Percentiles rank a stretch among this genome's conserved stretches.
Conservation (phyloP, 441 rosid genomes). For the Adansonia gregorii region DNA sequence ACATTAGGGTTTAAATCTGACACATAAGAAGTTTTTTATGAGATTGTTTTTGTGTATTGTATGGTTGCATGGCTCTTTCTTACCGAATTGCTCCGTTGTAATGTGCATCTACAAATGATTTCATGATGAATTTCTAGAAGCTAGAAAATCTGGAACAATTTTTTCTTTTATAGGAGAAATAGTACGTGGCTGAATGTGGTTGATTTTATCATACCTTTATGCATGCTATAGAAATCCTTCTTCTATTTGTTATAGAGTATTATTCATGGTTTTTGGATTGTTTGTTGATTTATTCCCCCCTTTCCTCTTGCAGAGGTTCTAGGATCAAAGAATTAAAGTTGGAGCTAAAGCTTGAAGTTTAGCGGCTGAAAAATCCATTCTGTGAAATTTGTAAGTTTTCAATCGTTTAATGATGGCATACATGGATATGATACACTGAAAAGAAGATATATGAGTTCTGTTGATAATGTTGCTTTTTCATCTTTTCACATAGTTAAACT, state of each 20-base stretch:
- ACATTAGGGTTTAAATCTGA: not conserved
- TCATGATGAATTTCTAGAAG: not conserved
- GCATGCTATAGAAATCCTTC: not conserved
- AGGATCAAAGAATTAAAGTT: not conserved
- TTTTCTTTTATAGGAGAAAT: not conserved
- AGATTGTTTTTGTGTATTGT: not conserved
- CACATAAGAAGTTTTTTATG: not conserved
- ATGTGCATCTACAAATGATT: not conserved
- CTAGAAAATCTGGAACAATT: not conserved
- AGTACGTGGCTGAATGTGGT: not conserved
- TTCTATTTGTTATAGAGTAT: not conserved
- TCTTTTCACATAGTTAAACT: slow-evolving; percentile 17
- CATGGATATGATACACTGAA: not conserved
- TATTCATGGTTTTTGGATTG: not conserved
- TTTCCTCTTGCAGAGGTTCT: slow-evolving; percentile 25
- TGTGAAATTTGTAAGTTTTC: not conserved
- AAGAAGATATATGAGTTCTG: slow-evolving; percentile 20
- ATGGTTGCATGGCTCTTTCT: not conserved
- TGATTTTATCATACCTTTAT: not conserved
- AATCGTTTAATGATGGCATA: not conserved
- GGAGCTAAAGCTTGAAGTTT: slow-evolving; percentile 23
- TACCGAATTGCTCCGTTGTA: not conserved
- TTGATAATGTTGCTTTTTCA: slow-evolving; percentile 12
- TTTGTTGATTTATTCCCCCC: not conserved
- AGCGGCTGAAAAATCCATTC: slow-evolving; percentile 20